A percentile compares a stretch with the other conserved stretches of the same genome.
phyloP scores from a whole-genome alignment of 2,329 filamentous ascomycete species.

The Albophoma yamanashiensis region DNA sequence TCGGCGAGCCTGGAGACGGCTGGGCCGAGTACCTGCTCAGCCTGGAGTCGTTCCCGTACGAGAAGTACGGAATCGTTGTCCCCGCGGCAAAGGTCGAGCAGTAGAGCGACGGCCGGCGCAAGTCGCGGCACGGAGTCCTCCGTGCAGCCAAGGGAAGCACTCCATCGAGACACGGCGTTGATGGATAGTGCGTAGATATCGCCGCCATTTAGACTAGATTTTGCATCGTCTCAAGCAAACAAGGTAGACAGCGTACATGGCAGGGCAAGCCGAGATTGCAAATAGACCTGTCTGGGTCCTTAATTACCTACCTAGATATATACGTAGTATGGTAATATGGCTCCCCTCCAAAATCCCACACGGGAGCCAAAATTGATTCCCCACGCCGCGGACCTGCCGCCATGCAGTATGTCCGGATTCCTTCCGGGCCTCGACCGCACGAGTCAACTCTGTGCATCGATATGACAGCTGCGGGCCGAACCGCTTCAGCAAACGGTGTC shows the following conservation, averaged over 20 bases:
- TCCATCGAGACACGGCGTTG: background rate
- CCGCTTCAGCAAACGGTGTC: background rate
- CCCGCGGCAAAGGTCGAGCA: slow-evolving; percentile 7
- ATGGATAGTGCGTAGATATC: background rate
- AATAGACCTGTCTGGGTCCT: background rate
- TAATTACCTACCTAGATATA: background rate
- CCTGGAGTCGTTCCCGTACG: slow-evolving; percentile 46
- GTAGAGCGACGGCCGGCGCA: background rate
- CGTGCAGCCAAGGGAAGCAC: background rate
- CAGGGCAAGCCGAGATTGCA: background rate
- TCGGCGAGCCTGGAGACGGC: slow-evolving; percentile 48
- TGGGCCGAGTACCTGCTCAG: slow-evolving; percentile 46
- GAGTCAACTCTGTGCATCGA: background rate
- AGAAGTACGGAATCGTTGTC: slow-evolving; percentile 46
- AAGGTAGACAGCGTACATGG: background rate
- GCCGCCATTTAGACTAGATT: background rate
- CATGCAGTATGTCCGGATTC: background rate
- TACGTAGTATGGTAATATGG: too few relatives aligned
- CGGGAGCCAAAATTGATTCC: background rate
- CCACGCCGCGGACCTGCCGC: background rate
- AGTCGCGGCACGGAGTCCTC: background rate
- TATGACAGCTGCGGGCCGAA: background rate
- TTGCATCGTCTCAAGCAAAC: background rate
- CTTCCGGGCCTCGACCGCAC: background rate
- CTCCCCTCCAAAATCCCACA: background rate